Conservation (phyloP, 2,329 filamentous ascomycete genomes). For the Ophioceras dolichostomum region DNA sequence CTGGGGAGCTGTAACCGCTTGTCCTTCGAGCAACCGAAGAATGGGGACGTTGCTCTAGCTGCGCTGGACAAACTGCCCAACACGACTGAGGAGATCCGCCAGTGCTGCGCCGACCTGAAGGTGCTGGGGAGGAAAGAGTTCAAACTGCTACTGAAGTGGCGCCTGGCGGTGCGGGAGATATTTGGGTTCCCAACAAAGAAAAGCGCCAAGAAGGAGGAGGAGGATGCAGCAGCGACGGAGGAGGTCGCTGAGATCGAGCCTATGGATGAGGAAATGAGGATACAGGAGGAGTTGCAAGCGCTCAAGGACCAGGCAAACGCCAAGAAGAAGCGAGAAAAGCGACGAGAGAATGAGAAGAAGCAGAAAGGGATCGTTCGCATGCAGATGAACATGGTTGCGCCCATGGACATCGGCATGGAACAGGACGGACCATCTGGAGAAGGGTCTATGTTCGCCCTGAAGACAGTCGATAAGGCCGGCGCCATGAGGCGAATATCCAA, state of each 20-base stretch:
- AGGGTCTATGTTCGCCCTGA: constrained; percentile 78
- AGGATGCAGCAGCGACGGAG: constrained; percentile 32
- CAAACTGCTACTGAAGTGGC: constrained; percentile 79
- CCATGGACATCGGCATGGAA: constrained; percentile 91
- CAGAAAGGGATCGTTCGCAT: constrained; percentile 90
- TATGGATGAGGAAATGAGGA: constrained; percentile 90
- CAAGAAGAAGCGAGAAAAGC: constrained; percentile 70
- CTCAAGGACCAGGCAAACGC: constrained; percentile 68
- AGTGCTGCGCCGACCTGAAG: constrained; percentile 73
- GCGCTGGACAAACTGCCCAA: constrained; percentile 78
- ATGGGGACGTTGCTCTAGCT: constrained; percentile 75
- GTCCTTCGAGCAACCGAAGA: constrained; percentile 66
- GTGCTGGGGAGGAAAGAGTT: constrained; percentile 92
- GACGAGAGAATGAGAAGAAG: constrained; percentile 86
- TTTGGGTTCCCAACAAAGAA: constrained; percentile 81
- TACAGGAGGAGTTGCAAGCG: constrained; percentile 76
- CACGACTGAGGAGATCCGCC: constrained; percentile 70
- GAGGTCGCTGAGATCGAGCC: constrained; percentile 74
- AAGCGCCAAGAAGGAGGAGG: constrained; percentile 29
- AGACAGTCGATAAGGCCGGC: constrained; percentile 64
- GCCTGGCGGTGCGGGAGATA: constrained; percentile 75
- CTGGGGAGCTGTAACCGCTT: constrained; percentile 77
- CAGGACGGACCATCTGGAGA: constrained; percentile 59
- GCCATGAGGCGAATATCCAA: constrained; percentile 57
- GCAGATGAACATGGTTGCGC: constrained; percentile 94